Conservation (phyloP, 495 filamentous ascomycete species). For the Penicillium fimorum region DNA sequence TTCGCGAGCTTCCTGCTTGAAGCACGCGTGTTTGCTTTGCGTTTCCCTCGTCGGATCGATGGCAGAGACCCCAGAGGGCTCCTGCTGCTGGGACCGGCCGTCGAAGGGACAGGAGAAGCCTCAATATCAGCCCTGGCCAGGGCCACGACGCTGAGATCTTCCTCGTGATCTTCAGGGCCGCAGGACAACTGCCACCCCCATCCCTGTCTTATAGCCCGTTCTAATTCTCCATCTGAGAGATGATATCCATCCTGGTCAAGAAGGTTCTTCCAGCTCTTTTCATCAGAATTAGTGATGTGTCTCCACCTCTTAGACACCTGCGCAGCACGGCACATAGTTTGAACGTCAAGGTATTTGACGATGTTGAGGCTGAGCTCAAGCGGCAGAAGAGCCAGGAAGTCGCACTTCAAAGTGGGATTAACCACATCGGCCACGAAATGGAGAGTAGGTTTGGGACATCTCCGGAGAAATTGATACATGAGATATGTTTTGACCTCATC, state of each 20-base stretch:
- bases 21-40: constrained; percentile 50
- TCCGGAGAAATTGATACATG: constrained; percentile 90
- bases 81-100: constrained; percentile 30
- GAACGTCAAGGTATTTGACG: constrained; percentile 78
- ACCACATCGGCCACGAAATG: constrained; percentile 90
- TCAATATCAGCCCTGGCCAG: constrained; percentile 49
- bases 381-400: constrained; percentile 82
- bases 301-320: constrained; percentile 96
- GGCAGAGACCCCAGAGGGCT: constrained; percentile 22
- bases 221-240: constrained; percentile 78
- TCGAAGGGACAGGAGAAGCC: constrained; percentile 30
- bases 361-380: constrained; percentile 85
- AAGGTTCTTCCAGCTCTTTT: constrained; percentile 92
- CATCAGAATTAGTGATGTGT: constrained; percentile 82
- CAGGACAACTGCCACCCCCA: constrained; percentile 98
- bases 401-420: constrained; percentile 94
- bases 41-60: constrained; percentile 46
- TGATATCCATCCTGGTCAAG: constrained; percentile 80
- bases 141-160: constrained; percentile 63
- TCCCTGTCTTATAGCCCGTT: constrained; percentile 84
- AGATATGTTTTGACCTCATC: constrained; percentile 86
- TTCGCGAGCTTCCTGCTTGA: constrained; percentile 53
- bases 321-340: constrained; percentile 86
- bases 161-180: constrained; percentile 70
- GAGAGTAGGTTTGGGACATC: constrained; percentile 85